Conservation (phyloP, 345 rosid species). For the Diplotaxis tenuifolia region DNA sequence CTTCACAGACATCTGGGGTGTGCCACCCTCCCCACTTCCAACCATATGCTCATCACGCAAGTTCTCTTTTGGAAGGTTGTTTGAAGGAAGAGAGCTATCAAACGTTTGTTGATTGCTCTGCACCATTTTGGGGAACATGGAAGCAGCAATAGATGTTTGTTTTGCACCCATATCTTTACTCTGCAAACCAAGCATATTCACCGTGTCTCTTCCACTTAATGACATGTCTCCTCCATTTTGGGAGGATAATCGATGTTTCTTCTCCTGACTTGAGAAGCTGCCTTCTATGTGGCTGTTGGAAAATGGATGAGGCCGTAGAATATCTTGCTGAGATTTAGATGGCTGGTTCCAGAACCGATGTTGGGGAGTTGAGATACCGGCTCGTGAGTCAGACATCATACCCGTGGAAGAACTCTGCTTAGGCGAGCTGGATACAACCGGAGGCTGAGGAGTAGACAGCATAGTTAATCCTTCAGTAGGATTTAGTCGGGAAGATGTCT, state of each 20-base stretch:
- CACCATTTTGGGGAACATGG: constrained; percentile 32
- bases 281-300: constrained; percentile 44
- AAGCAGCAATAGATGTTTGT: constrained; percentile 36
- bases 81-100: constrained; percentile 54
- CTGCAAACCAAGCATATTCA: constrained; percentile 24
- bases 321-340: constrained; percentile 35
- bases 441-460: constrained; percentile 42
- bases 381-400: constrained; percentile 42
- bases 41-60: constrained; percentile 51
- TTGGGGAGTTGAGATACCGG: constrained; percentile 44
- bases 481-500: constrained; percentile 37
- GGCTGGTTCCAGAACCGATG: constrained; percentile 43
- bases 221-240: constrained; percentile 40
- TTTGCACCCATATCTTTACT: constrained; percentile 45
- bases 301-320: constrained; percentile 38
- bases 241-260: constrained; percentile 36
- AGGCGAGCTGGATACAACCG: constrained; percentile 38
- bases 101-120: constrained; percentile 61
- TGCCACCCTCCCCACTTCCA: constrained; percentile 50
- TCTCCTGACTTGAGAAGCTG: constrained; percentile 39
- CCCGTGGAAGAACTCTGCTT: constrained; percentile 44
- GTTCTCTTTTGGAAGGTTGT: constrained; percentile 41
- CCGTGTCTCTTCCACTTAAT: constrained; percentile 41
- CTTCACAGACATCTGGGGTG: constrained; percentile 46
- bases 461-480: constrained; percentile 46